Base-by-base conservation (phyloP, 257 asterid species). In the Leonotis leonurus region DNA sequence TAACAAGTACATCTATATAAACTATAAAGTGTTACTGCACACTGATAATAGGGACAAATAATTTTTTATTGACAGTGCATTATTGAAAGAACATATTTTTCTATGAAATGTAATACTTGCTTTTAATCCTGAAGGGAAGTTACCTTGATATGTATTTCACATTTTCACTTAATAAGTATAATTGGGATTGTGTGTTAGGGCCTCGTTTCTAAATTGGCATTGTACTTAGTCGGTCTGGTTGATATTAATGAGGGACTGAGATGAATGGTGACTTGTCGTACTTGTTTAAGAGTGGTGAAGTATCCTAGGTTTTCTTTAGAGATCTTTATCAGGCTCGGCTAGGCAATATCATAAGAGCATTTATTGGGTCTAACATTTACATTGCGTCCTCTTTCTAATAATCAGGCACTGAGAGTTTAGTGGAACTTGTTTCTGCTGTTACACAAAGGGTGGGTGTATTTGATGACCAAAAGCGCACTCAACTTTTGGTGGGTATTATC, bases 401-500 rank as follows among this genome's bases (percentile, higher is more conserved):
- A 64, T 37, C 82, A 93, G 99, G 95, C 70, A 45, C 84, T 6
- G 92, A 93, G 50, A 89, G 51, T 71, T 77, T 93, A 68, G 76
- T 69, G 60, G 99, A 89, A 80, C 99, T 93, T 62, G 83, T 89
- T 59, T 72, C 92, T 60, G 83, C 90, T 50, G 85, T 93, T 60
- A 65, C 76, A 77, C 86, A 79, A 72, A 85, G 99, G 60, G 73
- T 83, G 59, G 97, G 96, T 54, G 70, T 56, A 32, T 44, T 78
- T 25, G 69, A 70, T 67, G 81, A 70, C 51, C 82, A 80, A 56
- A 70, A 46, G 27, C 72, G 55, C 55, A 92, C 94, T 73, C 97
- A 89, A 65, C 88, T 93, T 67, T 74, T 85, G 97, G 97, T 93
- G 78, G 74, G 96, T 77, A 30, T n/a, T 67, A 30, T 48, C 71